phyloP scores from a whole-genome alignment of 148 eudicot species.

The Pharnaceum exiguum region DNA sequence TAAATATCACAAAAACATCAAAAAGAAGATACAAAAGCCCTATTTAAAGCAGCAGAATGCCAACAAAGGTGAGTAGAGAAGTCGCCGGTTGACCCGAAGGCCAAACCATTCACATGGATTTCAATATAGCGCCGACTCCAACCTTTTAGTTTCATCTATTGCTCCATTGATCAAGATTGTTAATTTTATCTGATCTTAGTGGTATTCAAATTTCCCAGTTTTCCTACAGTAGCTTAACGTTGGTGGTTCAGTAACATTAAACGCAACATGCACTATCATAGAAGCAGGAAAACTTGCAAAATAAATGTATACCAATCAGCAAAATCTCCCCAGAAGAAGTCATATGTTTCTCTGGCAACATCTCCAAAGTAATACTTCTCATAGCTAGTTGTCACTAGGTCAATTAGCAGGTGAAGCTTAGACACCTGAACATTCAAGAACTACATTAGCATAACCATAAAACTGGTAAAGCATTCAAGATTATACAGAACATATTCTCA shows the following conservation, averaged over 20 bases:
- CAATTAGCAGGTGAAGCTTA: constrained; percentile 85
- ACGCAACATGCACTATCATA: background rate
- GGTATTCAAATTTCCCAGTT: too few relatives aligned
- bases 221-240: background rate
- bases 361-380: constrained; percentile 94
- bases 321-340: constrained; percentile 97
- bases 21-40: too few relatives aligned
- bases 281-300: background rate
- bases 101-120: too few relatives aligned
- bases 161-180: too few relatives aligned
- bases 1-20: too few relatives aligned
- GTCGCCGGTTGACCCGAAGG: too few relatives aligned
- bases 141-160: too few relatives aligned
- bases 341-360: constrained; percentile 90
- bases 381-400: constrained; percentile 74
- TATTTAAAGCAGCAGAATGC: too few relatives aligned
- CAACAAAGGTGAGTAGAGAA: too few relatives aligned
- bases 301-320: constrained; percentile 78
- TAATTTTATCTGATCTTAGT: too few relatives aligned
- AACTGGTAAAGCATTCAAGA: constrained; percentile 1
- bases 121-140: too few relatives aligned
- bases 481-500: constrained; percentile 30
- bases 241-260: background rate
- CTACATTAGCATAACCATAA: constrained; percentile 10
- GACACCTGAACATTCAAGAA: constrained; percentile 57